phyloP scores from a whole-genome alignment of 2,329 filamentous ascomycete species.

The Fusarium anguioides region DNA sequence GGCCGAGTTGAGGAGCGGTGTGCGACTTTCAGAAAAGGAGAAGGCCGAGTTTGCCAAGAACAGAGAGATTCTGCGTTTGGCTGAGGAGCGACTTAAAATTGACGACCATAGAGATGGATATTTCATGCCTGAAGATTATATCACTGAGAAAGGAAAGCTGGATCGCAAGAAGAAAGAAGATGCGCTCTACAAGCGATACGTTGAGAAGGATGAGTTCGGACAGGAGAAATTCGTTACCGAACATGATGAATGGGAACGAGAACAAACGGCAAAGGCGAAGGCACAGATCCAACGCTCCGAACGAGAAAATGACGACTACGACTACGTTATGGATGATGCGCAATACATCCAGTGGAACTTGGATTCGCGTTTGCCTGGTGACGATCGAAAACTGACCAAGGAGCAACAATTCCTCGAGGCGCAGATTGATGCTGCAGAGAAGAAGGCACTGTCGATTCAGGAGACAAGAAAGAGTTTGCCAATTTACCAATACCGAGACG shows the following conservation, averaged over 20 bases:
- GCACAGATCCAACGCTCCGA: constrained; percentile 83
- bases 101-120: constrained; percentile 95
- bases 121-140: constrained; percentile 92
- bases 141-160: constrained; percentile 91
- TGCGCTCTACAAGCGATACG: constrained; percentile 88
- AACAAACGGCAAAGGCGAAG: constrained; percentile 88
- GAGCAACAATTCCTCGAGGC: constrained; percentile 83
- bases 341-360: constrained; percentile 88
- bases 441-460: constrained; percentile 87
- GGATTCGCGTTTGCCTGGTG: constrained; percentile 77
- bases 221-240: constrained; percentile 92
- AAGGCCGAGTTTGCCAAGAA: constrained; percentile 91
- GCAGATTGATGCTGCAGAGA: constrained; percentile 88
- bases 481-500: constrained; percentile 87
- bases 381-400: constrained; percentile 76
- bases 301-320: constrained; percentile 84
- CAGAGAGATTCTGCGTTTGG: constrained; percentile 80
- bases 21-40: constrained; percentile 79
- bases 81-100: constrained; percentile 86
- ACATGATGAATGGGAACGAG: constrained; percentile 94
- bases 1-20: constrained; percentile 81
- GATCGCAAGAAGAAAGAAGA: constrained; percentile 89
- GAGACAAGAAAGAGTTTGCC: constrained; percentile 91
- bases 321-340: constrained; percentile 90
- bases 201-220: constrained; percentile 87